Base-by-base conservation (phyloP, 2,329 filamentous ascomycete genomes). In the Emergomyces africanus region DNA sequence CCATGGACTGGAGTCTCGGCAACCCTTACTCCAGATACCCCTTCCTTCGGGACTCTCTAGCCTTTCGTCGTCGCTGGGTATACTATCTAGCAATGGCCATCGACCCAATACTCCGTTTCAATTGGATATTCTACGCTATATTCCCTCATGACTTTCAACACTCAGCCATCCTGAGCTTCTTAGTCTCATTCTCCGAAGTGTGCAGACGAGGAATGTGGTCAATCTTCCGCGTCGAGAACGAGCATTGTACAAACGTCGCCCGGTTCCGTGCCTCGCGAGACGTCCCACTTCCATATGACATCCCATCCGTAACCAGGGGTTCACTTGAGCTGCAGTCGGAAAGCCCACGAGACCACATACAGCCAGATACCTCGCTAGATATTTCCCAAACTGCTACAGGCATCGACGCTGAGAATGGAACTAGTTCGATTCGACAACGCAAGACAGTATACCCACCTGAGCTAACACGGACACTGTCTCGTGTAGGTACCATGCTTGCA, bases 1-100 rank as follows among this genome's bases (percentile, higher is more conserved):
- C 90, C 64, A 96, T 97, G 88, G 94, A 99, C 72, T 97, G 94
- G 81, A 94, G 88, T 60, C 79, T 96, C n/a, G 81, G 92, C 2
- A 90, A 96, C 66, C 80, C 87, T 0, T 83, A 86, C 59, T 83
- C 88, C 0, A 81, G 82, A 12, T 78, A 88, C 64, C 81, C 77
- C 1, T 79, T 85, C 54, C 81, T 96, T 12, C 86, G 94, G 6
- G 83, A 92, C 60, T 86, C 88, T 9, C 80, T 94, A 0, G 90
- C 86, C 0, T 87, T 94, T 66, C 92, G 92, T 68, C 79, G 79
- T 14, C 79, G 81, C 3, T 94, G 89, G 86, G 78, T 86, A 48
- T 99, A 99, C 77, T 99, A 97, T 70, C 71, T 74, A 5, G 89
- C 94, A 61, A 95, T 97, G 81, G 67, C 86, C 1, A 62, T 91